Evolutionary conservation across 1,139 yeast genomes (phyloP).

Genomic region (Sugiyamaella xylanicola): DNA sequence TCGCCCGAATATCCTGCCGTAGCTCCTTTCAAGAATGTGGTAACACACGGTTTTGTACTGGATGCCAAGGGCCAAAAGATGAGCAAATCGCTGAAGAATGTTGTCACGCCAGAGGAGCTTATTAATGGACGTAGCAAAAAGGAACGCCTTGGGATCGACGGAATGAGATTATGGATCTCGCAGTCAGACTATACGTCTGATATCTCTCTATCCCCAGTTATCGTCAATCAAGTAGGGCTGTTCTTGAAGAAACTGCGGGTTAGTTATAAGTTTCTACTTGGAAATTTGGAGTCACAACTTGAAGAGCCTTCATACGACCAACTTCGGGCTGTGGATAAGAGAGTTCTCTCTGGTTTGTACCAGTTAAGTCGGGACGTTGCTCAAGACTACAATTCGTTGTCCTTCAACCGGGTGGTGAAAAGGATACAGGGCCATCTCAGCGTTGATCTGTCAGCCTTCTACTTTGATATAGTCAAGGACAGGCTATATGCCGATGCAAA

Average conservation of each 20-base stretch:
- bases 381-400: constrained; percentile 55
- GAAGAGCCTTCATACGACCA: constrained; percentile 41
- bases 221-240: constrained; percentile 75
- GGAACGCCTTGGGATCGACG: constrained; percentile 87
- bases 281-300: constrained; percentile 52
- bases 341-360: constrained; percentile 58
- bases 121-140: constrained; percentile 65
- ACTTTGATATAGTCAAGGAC: constrained; percentile 87
- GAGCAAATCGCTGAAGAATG: constrained; percentile 93
- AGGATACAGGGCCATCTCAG: constrained; percentile 72
- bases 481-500: constrained; percentile 70
- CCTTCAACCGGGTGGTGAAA: constrained; percentile 67
- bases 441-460: constrained; percentile 73
- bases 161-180: constrained; percentile 88
- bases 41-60: constrained; percentile 92
- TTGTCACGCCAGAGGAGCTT: constrained; percentile 58
- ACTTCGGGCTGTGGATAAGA: constrained; percentile 63
- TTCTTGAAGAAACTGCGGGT: constrained; percentile 79
- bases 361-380: constrained; percentile 50
- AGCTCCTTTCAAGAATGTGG: constrained; percentile 72
- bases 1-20: constrained; percentile 34
- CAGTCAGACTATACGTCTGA: constrained; percentile 85
- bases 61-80: constrained; percentile 86
- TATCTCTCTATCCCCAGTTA: constrained; percentile 70
- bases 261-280: constrained; percentile 77